Evolutionary conservation across 345 rosid genomes (phyloP), one percentile per base, ranked within the genome.

Genomic region (Eucalyptus pumila): DNA sequence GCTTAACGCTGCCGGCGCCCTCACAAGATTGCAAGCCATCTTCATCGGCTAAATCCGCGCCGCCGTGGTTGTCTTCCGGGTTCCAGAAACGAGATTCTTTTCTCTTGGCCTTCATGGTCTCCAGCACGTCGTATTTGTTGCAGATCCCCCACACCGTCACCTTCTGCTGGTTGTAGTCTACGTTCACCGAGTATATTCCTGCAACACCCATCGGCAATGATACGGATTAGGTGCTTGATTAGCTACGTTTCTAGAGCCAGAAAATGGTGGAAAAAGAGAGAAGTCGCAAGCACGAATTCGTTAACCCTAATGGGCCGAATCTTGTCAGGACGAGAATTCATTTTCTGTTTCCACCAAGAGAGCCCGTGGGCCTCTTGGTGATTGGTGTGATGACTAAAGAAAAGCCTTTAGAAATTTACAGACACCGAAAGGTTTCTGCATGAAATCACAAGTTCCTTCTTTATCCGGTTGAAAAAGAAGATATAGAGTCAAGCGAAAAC

Each of bases 71-170:
- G 90, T 96, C 96, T 30, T 94, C 95, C 5, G 89, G 87, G 80
- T 94, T 94, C 99, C 98, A 96, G 91, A 96, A 96, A 15, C 95
- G 94, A 90, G 97, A 93, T 80, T 93, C 97, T 93, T 94, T 97
- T 87, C 99, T 93, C 94, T 97, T 97, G 94, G 89, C 91, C 90
- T 90, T 94, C 88, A 95, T 91, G 54, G 93, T 96, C 27, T 89
- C 89, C 81, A 97, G 89, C 85, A 96, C 98, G 51, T 93, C 94
- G 86, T 94, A 67, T 80, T 96, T 97, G 94, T 97, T 95, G 93
- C 98, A 97, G 47, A 97, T 96, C 40, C 98, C 98, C 99, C 99
- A 97, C 17, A 95, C 98, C 4, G 94, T 95, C 91, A 94, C 98
- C 92, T 96, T 97, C 81, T 96, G 99, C 56, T 96, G 92, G 86